Evolutionary conservation across 768 basidiomycete genomes (phyloP).

Genomic region (Panellus pusillus): DNA sequence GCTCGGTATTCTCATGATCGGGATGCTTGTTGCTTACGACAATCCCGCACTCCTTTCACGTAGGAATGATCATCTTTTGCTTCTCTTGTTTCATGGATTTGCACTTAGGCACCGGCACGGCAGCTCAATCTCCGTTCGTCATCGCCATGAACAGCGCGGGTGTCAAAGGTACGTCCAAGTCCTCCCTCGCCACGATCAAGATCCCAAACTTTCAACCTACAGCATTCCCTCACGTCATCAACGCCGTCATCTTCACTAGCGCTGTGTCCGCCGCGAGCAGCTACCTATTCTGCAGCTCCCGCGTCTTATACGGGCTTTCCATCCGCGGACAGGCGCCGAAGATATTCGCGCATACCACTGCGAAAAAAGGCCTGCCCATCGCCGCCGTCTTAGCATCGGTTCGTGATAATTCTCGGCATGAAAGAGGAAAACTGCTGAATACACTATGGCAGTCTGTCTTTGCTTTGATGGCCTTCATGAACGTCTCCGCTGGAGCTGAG

Average conservation of each 20-base stretch:
- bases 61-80: conserved; percentile 13
- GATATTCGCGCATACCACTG: conserved; percentile 44
- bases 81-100: not conserved
- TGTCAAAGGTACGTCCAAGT: conserved; percentile 48
- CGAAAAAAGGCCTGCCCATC: conserved; percentile 49
- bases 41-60: conserved; percentile 51
- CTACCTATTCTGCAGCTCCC: conserved; percentile 55
- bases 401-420: conserved; percentile 18
- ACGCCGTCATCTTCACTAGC: conserved; percentile 68
- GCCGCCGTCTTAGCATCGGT: conserved; percentile 37
- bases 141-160: conserved; percentile 76
- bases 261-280: conserved; percentile 75
- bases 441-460: conserved; percentile 35
- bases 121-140: conserved; percentile 83
- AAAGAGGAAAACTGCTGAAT: conserved; percentile 36
- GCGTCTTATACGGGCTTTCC: conserved; percentile 54
- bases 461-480: conserved; percentile 64
- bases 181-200: conserved; percentile 21
- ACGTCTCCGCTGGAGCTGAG: conserved; percentile 50
- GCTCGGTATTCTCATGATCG: conserved; percentile 69
- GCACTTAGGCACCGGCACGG: conserved; percentile 48
- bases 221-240: conserved; percentile 69
- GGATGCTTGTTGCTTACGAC: conserved; percentile 76
- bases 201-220: not conserved
- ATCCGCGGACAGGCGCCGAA: conserved; percentile 51